These are phyloP conservation scores for Corchorus capsularis DNA, from an alignment of 345 rosid genomes.

Conservation along the genomic window DNA sequence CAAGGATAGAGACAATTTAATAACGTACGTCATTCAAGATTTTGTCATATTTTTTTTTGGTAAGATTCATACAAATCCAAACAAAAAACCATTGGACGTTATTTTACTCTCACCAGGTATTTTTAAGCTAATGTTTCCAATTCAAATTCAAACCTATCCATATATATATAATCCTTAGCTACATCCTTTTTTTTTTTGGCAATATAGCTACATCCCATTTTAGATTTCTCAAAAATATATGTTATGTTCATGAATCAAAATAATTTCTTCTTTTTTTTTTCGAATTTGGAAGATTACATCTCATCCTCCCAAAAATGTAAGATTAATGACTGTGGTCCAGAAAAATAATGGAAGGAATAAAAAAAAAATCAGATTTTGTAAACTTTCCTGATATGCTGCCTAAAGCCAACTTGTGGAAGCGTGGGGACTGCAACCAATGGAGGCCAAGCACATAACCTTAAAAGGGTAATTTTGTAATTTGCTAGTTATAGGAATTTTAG, in stretches of 20 bases:
- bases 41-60: conserved; percentile 2
- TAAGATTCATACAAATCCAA: conserved; percentile 22
- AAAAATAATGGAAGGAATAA: neutral
- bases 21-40: neutral
- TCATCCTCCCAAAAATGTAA: neutral
- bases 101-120: neutral
- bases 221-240: neutral
- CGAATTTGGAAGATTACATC: neutral
- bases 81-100: conserved; percentile 14
- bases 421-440: conserved; percentile 11
- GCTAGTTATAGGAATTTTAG: neutral
- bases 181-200: no score
- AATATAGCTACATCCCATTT: neutral
- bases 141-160: conserved; percentile 2
- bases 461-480: neutral
- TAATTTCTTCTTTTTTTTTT: neutral
- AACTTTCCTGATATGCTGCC: neutral
- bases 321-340: neutral
- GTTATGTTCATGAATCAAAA: neutral
- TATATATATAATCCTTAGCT: neutral
- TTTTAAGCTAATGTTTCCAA: neutral
- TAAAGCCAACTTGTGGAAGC: conserved; percentile 5
- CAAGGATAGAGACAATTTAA: neutral
- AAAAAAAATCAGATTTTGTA: neutral
- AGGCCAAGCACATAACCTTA: neutral